Percentiles rank a stretch among this genome's conserved stretches.
phyloP scores from a whole-genome alignment of 306 rosid species.

The Cucurbita ficifolia region DNA sequence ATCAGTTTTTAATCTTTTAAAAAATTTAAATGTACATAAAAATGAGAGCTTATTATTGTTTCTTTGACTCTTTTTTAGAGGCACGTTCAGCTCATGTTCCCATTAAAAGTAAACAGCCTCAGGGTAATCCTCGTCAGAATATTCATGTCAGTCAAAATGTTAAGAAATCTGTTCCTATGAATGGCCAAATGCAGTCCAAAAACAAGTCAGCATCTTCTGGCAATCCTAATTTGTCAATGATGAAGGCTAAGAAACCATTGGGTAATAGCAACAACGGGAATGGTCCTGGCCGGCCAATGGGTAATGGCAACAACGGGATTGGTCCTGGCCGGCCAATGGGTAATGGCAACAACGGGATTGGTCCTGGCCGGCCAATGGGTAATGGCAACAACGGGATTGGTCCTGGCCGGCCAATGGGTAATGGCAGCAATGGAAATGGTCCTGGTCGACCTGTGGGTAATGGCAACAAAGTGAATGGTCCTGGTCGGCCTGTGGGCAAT shows the following conservation, averaged over 20 bases:
- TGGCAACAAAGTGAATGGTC: not conserved
- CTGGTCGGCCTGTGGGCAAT: not conserved
- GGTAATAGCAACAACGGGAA: constrained; percentile 25
- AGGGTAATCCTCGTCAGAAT: constrained; percentile 24
- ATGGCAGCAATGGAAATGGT: no score
- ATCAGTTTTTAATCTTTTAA: not conserved
- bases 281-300: constrained; percentile 56
- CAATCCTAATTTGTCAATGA: constrained; percentile 18
- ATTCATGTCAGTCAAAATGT: constrained; percentile 22
- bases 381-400: not conserved
- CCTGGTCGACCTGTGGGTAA: no score
- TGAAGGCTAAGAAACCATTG: constrained; percentile 51
- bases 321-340: constrained; percentile 53
- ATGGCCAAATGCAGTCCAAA: constrained; percentile 32
- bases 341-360: not conserved
- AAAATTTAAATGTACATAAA: constrained; percentile 17
- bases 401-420: not conserved
- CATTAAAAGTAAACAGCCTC: constrained; percentile 32
- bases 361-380: not conserved
- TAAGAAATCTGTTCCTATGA: constrained; percentile 23
- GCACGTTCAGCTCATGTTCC: constrained; percentile 35
- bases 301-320: constrained; percentile 20
- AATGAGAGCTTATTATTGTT: constrained; percentile 41
- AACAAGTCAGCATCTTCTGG: constrained; percentile 31
- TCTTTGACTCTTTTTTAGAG: constrained; percentile 59